These are phyloP conservation scores for Phytopythium vexans DNA, from an alignment of 352 stramenopile species.

Conservation along the genomic window DNA sequence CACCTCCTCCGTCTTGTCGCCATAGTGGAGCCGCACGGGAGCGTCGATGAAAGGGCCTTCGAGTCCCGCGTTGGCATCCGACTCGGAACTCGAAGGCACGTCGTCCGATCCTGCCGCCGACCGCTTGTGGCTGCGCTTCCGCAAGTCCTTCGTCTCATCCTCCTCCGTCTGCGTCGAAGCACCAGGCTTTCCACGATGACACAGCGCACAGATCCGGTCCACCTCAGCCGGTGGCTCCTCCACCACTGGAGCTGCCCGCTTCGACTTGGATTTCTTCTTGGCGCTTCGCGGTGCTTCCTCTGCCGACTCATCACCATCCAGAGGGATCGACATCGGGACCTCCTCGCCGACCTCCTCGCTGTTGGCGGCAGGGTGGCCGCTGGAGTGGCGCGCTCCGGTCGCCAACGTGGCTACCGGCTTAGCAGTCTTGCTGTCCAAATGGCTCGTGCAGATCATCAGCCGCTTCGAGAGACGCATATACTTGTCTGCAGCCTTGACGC, in stretches of 20 bases:
- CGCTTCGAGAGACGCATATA: conserved; percentile 82
- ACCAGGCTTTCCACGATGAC: conserved; percentile 45
- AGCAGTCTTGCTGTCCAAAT: conserved; percentile 49
- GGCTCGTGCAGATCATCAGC: conserved; percentile 88
- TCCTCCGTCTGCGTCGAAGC: conserved; percentile 9
- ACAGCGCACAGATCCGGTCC: conserved; percentile 58
- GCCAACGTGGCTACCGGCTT: no score
- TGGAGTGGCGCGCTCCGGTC: no score
- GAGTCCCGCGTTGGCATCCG: conserved; percentile 26
- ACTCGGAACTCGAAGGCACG: conserved; percentile 6
- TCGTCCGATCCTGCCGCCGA: conserved; percentile 8
- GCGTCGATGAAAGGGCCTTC: conserved; percentile 75
- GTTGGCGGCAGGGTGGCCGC: neutral
- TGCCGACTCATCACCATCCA: conserved; percentile 27
- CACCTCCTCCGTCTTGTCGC: conserved; percentile 60
- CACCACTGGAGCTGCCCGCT: conserved; percentile 8
- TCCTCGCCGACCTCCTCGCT: conserved; percentile 4
- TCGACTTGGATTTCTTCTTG: conserved; percentile 21
- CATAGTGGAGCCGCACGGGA: conserved; percentile 63
- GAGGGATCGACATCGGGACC: conserved; percentile 20
- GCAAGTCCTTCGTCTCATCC: conserved; percentile 5
- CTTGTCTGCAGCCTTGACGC: conserved; percentile 69
- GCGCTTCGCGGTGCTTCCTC: conserved; percentile 1
- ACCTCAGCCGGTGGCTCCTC: neutral
- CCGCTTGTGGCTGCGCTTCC: conserved; percentile 5